Evolutionary conservation across 2,329 filamentous ascomycete genomes (phyloP).

Genomic region (Arachnomyces sp.): DNA sequence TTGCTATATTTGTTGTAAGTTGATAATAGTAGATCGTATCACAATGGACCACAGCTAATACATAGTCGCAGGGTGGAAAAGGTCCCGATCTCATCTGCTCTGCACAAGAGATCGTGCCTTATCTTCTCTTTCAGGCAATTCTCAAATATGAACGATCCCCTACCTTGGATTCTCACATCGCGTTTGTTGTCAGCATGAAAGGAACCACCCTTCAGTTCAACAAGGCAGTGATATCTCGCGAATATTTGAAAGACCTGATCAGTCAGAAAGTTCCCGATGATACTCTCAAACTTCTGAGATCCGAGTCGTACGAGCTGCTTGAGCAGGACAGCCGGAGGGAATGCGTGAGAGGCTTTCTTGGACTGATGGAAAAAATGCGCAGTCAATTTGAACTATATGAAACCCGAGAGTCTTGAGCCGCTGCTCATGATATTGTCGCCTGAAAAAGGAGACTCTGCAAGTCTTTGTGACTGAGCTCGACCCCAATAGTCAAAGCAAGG

Average conservation of each 20-base stretch:
- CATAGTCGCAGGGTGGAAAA: not conserved
- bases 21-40: not conserved
- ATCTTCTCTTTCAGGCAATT: slow-evolving; percentile 3
- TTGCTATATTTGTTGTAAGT: not conserved
- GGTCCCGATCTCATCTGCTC: not conserved
- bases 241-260: not conserved
- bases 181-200: slow-evolving; percentile 2
- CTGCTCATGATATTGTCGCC: too few relatives aligned
- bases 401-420: too few relatives aligned
- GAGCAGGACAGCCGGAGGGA: not conserved
- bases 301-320: not conserved
- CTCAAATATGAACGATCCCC: slow-evolving; percentile 1
- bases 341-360: too few relatives aligned
- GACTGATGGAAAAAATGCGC: too few relatives aligned
- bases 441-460: too few relatives aligned
- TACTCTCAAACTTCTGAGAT: not conserved
- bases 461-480: too few relatives aligned
- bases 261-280: slow-evolving; percentile 1
- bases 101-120: slow-evolving; percentile 1
- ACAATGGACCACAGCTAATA: too few relatives aligned
- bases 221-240: not conserved
- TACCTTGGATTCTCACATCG: not conserved
- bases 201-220: slow-evolving; percentile 2
- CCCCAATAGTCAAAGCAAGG: too few relatives aligned
- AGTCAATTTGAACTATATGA: too few relatives aligned